These are phyloP conservation scores for Pseudogymnoascus sp. DNA, from an alignment of 2,329 filamentous ascomycete species.

Conservation along the genomic window DNA sequence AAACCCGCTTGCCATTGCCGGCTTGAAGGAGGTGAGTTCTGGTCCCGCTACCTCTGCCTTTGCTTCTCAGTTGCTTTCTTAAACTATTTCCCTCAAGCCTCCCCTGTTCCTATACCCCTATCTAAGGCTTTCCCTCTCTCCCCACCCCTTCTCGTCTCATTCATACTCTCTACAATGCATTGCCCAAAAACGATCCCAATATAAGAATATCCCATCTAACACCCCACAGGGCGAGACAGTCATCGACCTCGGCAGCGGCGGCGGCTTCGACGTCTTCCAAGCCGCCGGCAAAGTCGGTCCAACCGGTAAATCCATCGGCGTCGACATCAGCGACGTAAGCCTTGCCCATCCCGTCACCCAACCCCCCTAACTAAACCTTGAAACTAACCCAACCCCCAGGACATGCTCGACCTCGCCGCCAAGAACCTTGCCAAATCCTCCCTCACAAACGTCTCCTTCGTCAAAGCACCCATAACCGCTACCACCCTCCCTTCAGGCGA, in stretches of 20 bases:
- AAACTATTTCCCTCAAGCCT: not conserved
- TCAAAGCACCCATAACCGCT: constrained; percentile 42
- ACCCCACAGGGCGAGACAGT: constrained; percentile 43
- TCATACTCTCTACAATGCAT: not conserved
- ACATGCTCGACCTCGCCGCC: constrained; percentile 45
- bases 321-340: constrained; percentile 51
- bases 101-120: not conserved
- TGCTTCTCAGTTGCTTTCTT: not conserved
- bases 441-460: constrained; percentile 40
- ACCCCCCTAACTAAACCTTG: not conserved
- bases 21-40: constrained; percentile 2
- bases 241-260: constrained; percentile 49
- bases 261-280: constrained; percentile 49
- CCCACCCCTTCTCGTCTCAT: not conserved
- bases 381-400: constrained; percentile 28
- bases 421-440: constrained; percentile 33
- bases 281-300: constrained; percentile 42
- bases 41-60: not conserved
- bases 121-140: not conserved
- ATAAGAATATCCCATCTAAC: not conserved
- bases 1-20: constrained; percentile 17
- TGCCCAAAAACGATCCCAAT: constrained; percentile 38
- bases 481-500: constrained; percentile 36
- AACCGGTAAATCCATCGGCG: constrained; percentile 42
- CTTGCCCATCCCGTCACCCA: too few species aligned